Conservation (phyloP, 1,284 basidiomycete species). For the Ustilago tritici region DNA sequence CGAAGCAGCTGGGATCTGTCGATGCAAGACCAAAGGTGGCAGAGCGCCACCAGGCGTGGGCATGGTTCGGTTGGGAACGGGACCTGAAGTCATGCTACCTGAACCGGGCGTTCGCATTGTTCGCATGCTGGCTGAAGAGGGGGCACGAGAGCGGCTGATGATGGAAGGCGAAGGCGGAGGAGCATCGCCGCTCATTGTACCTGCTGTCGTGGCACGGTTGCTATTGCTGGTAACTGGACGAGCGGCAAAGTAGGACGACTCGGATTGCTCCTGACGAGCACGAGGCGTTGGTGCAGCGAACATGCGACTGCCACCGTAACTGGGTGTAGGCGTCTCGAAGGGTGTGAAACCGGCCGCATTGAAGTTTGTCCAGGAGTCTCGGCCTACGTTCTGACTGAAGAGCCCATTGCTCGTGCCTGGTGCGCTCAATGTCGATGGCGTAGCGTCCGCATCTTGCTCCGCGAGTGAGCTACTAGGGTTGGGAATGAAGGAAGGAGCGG, state of each 20-base stretch:
- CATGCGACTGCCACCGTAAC: constrained; percentile 15
- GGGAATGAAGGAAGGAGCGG: constrained; percentile 52
- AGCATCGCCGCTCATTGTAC: constrained; percentile 37
- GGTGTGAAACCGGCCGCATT: constrained; percentile 45
- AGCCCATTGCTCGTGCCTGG: not conserved
- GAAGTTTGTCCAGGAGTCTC: constrained; percentile 59
- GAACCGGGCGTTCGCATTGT: constrained; percentile 43
- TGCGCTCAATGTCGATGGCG: constrained; percentile 8
- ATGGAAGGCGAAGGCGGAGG: constrained; percentile 66
- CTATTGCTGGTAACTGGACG: constrained; percentile 42
- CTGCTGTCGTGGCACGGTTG: constrained; percentile 18
- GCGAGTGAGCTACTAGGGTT: constrained; percentile 3
- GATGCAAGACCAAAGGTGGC: constrained; percentile 34
- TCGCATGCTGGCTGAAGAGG: constrained; percentile 56
- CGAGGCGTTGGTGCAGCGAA: constrained; percentile 38
- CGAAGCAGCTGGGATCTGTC: constrained; percentile 35
- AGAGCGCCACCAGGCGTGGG: constrained; percentile 33
- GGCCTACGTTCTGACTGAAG: constrained; percentile 30
- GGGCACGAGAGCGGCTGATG: constrained; percentile 62
- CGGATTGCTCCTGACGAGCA: constrained; percentile 51
- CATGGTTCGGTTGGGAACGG: constrained; percentile 47
- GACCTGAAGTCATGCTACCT: constrained; percentile 24
- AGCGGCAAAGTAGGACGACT: constrained; percentile 59
- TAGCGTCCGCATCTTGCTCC: constrained; percentile 1
- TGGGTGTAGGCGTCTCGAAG: constrained; percentile 54